Evolutionary conservation across 169 alveolate genomes (phyloP), one percentile per base, ranked within the genome.

Genomic region (Plasmodium berghei): DNA sequence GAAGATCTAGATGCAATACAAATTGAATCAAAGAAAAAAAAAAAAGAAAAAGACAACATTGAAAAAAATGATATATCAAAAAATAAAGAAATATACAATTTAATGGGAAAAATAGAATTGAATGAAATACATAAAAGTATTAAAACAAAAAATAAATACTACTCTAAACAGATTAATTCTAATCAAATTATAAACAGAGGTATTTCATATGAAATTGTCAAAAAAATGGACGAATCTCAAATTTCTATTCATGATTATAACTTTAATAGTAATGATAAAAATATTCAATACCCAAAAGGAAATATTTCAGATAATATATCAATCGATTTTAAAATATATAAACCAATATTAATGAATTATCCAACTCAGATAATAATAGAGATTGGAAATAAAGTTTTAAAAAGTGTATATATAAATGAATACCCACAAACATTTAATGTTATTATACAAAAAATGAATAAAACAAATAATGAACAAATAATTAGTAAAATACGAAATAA

Each of bases 291-390:
- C 24, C 40, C 70, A 40, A 54, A 72, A 61, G 34, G 74, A 52
- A 75, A 77, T 16, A 18, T 52, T 9, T 63, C 45, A 77, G 34
- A 77, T 70, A 49, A 62, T 46, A 64, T 77, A 42, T 77, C 48
- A n/a, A 71, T 86, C 16, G 86, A 86, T 48, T 86, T 86, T 61
- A 86, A 70, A 73, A 59, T 86, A 48, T 86, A 86, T 62, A 70
- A 59, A 40, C 87, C 91, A 12, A 71, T 69, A 49, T 55, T 86
- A 28, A 71, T 86, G 86, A 86, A 72, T 63, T 40, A 48, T 58
- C 16, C 70, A 20, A 86, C 85, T 8, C 91, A 71, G 14, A 20
- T 86, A 64, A 56, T 18, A 34, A 67, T 86, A 63, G 58, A 71
- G 14, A 28, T 64, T 14, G 72, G 72, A 28, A 64, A 86, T 71